Conservation (phyloP, 345 rosid genomes). For the Limnanthes douglasii region DNA sequence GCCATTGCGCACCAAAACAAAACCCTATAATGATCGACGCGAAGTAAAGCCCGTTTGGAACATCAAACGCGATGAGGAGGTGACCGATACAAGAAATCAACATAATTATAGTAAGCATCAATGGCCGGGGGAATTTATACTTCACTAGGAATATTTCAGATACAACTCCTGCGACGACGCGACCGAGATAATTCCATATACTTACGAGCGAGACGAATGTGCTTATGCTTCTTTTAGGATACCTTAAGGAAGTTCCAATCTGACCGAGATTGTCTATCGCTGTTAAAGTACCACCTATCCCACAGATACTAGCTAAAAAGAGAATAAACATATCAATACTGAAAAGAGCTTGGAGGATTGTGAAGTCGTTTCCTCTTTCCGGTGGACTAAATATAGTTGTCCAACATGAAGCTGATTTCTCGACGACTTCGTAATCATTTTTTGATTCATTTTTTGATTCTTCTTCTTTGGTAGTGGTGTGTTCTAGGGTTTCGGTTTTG, state of each 20-base stretch:
- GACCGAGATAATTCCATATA: slow-evolving; percentile 44
- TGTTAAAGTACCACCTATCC: slow-evolving; percentile 32
- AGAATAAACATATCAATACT: slow-evolving; percentile 38
- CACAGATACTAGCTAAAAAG: slow-evolving; percentile 28
- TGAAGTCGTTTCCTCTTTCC: slow-evolving; percentile 38
- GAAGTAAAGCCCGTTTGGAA: slow-evolving; percentile 31
- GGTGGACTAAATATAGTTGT: slow-evolving; percentile 29
- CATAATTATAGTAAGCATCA: slow-evolving; percentile 21
- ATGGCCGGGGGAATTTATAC: slow-evolving; percentile 30
- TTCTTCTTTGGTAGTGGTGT: neutral
- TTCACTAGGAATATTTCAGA: slow-evolving; percentile 29
- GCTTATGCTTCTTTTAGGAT: slow-evolving; percentile 20
- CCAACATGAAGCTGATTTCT: slow-evolving; percentile 15
- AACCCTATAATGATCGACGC: slow-evolving; percentile 38
- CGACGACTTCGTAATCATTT: no score
- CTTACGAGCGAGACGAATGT: slow-evolving; percentile 40
- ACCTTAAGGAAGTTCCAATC: slow-evolving; percentile 24
- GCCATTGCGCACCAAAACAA: slow-evolving; percentile 36
- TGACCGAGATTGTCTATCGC: slow-evolving; percentile 35
- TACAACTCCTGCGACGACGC: slow-evolving; percentile 26
- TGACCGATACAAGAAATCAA: slow-evolving; percentile 29
- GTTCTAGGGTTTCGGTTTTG: slow-evolving; percentile 10
- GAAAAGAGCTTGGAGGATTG: slow-evolving; percentile 37
- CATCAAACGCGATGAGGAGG: slow-evolving; percentile 26
- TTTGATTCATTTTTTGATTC: neutral